Evolutionary conservation across 164 flowering plant genomes (phyloP), one percentile per base, ranked within the genome.

Genomic region (Umbilicus rupestris): DNA sequence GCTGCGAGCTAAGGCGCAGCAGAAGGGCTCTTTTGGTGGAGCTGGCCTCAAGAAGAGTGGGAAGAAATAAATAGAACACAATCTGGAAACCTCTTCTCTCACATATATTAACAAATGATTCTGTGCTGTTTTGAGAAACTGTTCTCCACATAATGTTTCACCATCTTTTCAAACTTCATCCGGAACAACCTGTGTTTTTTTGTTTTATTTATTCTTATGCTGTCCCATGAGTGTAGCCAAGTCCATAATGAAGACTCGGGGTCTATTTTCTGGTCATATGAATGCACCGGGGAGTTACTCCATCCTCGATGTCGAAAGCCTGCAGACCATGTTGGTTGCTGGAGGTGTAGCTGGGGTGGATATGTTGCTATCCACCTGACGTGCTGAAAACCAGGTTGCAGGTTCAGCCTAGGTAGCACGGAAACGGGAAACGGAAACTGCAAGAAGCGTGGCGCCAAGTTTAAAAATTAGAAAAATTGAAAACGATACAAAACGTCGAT

Each of bases 11-110:
- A 91, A 91, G 83, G 97, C 97, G 49, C 70, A 75, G 28, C 90
- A 85, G 70, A 91, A 91, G 68, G 97, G 97, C 2, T 2, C 86
- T 8, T 76, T 91, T 65, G 97, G 97, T 67, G 97, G 97, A 67
- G 33, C 97, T 10, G 97, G 97, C 7, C 83, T 88, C 20, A 91
- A 91, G 91, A 91, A 91, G 71, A 91, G 97, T 73, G 97, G 97
- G 58, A 91, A 91, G 83, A 90, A 88, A 77, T 88, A 81, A 84
- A 24, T 12, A 7, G 63, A 47, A 47, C 6, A 52, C 30, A 35
- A 17, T 46, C 50, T 24, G 4, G 10, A 3, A 49, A 49, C 30
- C 29, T 22, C 16, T 22, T 17, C 5, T 5, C 5, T 42, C 8
- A 42, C 8, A 11, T 5, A 19, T n/a, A 19, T 47, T 19, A 47